Evolutionary conservation across 2,329 filamentous ascomycete species (phyloP).

Genomic region (Thielaviopsis cerberus): DNA sequence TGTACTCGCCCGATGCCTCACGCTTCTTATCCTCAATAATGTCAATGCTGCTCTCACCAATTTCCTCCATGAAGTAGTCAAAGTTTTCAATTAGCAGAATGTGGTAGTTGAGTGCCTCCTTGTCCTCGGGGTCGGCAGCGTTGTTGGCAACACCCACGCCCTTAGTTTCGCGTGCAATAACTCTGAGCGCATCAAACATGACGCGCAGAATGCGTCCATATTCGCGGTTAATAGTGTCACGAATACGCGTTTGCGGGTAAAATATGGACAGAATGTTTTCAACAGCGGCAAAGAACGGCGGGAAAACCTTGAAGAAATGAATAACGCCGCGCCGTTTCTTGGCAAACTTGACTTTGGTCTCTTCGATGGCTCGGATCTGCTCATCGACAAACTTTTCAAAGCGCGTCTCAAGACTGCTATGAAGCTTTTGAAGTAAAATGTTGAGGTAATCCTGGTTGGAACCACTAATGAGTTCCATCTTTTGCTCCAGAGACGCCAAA

Average conservation of each 20-base stretch:
- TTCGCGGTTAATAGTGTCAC: constrained; percentile 64
- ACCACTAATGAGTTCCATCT: constrained; percentile 61
- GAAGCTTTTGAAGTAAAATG: constrained; percentile 59
- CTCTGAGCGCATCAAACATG: constrained; percentile 94
- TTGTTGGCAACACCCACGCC: constrained; percentile 26
- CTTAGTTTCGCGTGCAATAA: constrained; percentile 63
- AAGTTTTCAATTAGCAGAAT: constrained; percentile 97
- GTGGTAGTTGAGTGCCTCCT: constrained; percentile 92
- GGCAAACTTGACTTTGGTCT: constrained; percentile 85
- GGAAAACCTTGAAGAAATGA: constrained; percentile 85
- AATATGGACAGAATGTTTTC: constrained; percentile 60
- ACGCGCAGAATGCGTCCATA: constrained; percentile 79
- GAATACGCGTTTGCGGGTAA: constrained; percentile 37
- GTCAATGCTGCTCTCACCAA: constrained; percentile 50
- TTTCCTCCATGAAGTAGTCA: constrained; percentile 91
- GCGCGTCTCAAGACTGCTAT: constrained; percentile 51
- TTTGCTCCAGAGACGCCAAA: constrained; percentile 61
- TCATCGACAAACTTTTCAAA: constrained; percentile 87
- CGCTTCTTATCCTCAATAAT: constrained; percentile 70
- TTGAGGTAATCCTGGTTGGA: constrained; percentile 87
- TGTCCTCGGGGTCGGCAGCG: constrained; percentile 55
- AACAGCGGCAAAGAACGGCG: constrained; percentile 61
- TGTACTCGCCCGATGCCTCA: constrained; percentile 58
- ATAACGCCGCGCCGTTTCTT: constrained; percentile 97
- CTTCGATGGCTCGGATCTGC: constrained; percentile 86